These are phyloP conservation scores for Ceratocystis albifundus DNA, from an alignment of 2,329 filamentous ascomycete genomes.

Conservation along the genomic window DNA sequence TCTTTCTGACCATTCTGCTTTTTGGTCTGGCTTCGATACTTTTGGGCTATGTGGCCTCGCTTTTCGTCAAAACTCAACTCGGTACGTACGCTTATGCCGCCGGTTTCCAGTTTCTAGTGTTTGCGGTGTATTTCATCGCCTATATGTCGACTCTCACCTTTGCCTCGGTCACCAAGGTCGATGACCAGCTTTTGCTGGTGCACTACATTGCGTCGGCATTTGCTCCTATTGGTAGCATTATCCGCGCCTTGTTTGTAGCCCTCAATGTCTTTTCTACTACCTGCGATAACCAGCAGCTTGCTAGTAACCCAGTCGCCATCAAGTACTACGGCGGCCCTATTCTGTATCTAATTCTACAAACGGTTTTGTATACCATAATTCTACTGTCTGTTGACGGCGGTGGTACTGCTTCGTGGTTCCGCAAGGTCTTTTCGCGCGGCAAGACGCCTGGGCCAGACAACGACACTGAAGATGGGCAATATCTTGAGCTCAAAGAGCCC, in stretches of 20 bases:
- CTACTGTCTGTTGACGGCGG: constrained; percentile 75
- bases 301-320: constrained; percentile 58
- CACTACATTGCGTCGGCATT: constrained; percentile 65
- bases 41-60: constrained; percentile 67
- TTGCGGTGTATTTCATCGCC: constrained; percentile 59
- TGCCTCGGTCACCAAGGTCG: constrained; percentile 55
- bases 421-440: constrained; percentile 32
- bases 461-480: constrained; percentile 44
- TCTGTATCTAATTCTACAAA: constrained; percentile 67
- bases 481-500: constrained; percentile 34
- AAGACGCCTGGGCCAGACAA: background rate
- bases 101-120: constrained; percentile 60
- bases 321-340: constrained; percentile 73
- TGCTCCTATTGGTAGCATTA: constrained; percentile 64
- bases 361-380: constrained; percentile 55
- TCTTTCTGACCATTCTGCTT: constrained; percentile 69
- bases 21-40: constrained; percentile 71
- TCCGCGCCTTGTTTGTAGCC: constrained; percentile 61
- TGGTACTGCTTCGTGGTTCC: constrained; percentile 45
- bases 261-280: constrained; percentile 76
- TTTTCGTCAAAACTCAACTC: constrained; percentile 67
- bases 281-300: constrained; percentile 54
- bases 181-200: constrained; percentile 53
- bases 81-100: constrained; percentile 76
- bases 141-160: constrained; percentile 67